Evolutionary conservation across 225 moss, liverwort and hornwort genomes (phyloP), one percentile per base, ranked within the genome.

Genomic region (Antitrichia curtipendula): DNA sequence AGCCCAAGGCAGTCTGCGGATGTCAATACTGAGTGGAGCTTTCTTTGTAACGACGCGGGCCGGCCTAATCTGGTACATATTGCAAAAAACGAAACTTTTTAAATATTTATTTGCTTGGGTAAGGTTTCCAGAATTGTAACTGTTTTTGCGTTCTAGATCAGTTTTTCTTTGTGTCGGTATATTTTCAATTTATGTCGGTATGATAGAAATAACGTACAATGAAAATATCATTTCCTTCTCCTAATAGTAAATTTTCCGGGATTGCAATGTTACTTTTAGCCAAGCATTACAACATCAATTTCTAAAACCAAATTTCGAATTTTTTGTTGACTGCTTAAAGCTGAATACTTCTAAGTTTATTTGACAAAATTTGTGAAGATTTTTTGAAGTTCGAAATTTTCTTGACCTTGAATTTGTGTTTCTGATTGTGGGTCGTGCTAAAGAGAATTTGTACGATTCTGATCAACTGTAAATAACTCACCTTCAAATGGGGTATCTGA

Each of bases 21-120:
- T 82, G 79, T 95, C 87, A 88, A 13, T 66, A 90, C 93, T n/a
- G 95, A 93, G 73, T 95, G 95, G 93, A 95, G 92, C 90, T 89
- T 95, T 73, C 90, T 95, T 80, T 90, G 87, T 41, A 95, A 92
- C 73, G 95, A 94, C 77, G 92, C 92, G 45, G 95, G 95, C 72
- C 78, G 92, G 47, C 92, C 92, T 43, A 65, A 92, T 60, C 84
- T 93, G 91, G 94, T 94, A 91, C 24, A 4, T 38, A 36, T n/a
- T 82, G 52, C 54, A 53, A 74, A 53, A 74, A 54, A 32, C 53
- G 8, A 36, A 87, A 41, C 27, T 16, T 34, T 36, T 75, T 4
- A 34, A 12, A 64, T 7, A 22, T 20, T 36, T n/a, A 24, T 45
- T 73, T 34, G 12, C 69, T 57, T 78, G 78, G 57, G 38, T 16